phyloP scores from a whole-genome alignment of 2,329 filamentous ascomycete species.

The Aphanoascus verrucosus region DNA sequence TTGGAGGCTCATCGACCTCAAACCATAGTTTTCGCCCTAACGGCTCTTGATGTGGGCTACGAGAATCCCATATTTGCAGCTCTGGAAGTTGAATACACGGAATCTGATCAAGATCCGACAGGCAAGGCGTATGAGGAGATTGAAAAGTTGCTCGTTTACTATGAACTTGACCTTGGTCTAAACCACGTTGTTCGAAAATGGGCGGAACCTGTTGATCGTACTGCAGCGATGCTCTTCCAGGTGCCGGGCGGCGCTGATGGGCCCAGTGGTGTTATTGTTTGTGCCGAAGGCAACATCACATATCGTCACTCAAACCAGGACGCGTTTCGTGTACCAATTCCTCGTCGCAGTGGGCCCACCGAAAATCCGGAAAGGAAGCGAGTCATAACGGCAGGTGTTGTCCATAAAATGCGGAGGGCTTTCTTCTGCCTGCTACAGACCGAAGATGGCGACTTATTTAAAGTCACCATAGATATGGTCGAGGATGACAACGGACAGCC shows the following conservation, averaged over 20 bases:
- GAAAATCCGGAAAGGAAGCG: slow-evolving; percentile 90
- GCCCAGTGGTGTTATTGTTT: slow-evolving; percentile 89
- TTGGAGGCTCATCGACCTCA: slow-evolving; percentile 91
- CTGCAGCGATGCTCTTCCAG: slow-evolving; percentile 82
- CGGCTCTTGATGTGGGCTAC: slow-evolving; percentile 87
- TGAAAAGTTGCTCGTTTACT: slow-evolving; percentile 90
- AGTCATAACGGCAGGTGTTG: slow-evolving; percentile 77
- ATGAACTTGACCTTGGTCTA: slow-evolving; percentile 89
- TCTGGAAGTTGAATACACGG: slow-evolving; percentile 84
- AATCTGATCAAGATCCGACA: slow-evolving; percentile 80
- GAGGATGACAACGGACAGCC: slow-evolving; percentile 67
- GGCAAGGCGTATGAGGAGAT: slow-evolving; percentile 69
- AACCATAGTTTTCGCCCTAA: slow-evolving; percentile 77
- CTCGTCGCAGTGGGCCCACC: slow-evolving; percentile 71
- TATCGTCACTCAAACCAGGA: slow-evolving; percentile 96
- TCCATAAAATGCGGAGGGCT: slow-evolving; percentile 91
- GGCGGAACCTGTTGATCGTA: slow-evolving; percentile 86
- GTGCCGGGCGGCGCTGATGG: slow-evolving; percentile 90
- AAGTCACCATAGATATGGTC: slow-evolving; percentile 83
- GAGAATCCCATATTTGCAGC: slow-evolving; percentile 95
- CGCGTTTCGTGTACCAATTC: slow-evolving; percentile 78
- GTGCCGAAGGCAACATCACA: slow-evolving; percentile 85
- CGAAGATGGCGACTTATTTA: slow-evolving; percentile 97
- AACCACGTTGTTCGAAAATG: slow-evolving; percentile 97
- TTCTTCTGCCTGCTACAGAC: slow-evolving; percentile 97